Evolutionary conservation across 2,329 filamentous ascomycete genomes (phyloP).

Genomic region (Juglanconis sp.): DNA sequence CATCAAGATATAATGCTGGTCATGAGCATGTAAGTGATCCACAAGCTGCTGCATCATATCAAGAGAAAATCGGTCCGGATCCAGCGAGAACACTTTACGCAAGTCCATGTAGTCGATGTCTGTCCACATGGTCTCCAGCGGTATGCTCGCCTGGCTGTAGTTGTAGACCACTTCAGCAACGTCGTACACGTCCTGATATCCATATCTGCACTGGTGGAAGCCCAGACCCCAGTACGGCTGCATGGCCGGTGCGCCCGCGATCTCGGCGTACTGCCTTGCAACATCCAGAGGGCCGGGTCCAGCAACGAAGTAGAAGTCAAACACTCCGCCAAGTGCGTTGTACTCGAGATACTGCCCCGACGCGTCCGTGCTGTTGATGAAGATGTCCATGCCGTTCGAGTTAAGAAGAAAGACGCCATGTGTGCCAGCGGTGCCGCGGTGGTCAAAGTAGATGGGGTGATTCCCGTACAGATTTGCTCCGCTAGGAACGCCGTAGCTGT

Average conservation of each 20-base stretch:
- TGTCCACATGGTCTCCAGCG: constrained; percentile 68
- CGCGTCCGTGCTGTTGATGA: constrained; percentile 60
- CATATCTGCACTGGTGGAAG: constrained; percentile 62
- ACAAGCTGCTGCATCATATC: constrained; percentile 63
- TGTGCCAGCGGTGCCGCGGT: constrained; percentile 53
- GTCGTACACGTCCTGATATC: constrained; percentile 61
- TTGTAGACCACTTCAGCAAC: constrained; percentile 67
- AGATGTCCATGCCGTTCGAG: constrained; percentile 74
- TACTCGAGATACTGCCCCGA: constrained; percentile 72
- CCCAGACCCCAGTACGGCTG: constrained; percentile 64
- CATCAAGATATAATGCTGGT: constrained; percentile 75
- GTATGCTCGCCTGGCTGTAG: constrained; percentile 62
- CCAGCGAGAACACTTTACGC: constrained; percentile 61
- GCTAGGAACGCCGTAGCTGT: constrained; percentile 59
- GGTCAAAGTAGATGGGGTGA: constrained; percentile 74
- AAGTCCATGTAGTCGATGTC: constrained; percentile 60
- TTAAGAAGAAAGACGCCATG: constrained; percentile 69
- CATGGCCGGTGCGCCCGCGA: constrained; percentile 57
- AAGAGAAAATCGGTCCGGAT: constrained; percentile 61
- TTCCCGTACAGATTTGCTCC: constrained; percentile 68
- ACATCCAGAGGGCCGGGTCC: constrained; percentile 58
- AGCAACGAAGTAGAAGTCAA: constrained; percentile 68
- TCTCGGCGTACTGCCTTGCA: constrained; percentile 55
- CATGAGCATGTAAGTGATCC: constrained; percentile 59
- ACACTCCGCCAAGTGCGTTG: constrained; percentile 71